Percentiles rank a stretch among this genome's conserved stretches.
These are phyloP conservation scores for Claviceps paspali DNA, from an alignment of 2,329 filamentous ascomycete genomes.

Conservation along the genomic window DNA sequence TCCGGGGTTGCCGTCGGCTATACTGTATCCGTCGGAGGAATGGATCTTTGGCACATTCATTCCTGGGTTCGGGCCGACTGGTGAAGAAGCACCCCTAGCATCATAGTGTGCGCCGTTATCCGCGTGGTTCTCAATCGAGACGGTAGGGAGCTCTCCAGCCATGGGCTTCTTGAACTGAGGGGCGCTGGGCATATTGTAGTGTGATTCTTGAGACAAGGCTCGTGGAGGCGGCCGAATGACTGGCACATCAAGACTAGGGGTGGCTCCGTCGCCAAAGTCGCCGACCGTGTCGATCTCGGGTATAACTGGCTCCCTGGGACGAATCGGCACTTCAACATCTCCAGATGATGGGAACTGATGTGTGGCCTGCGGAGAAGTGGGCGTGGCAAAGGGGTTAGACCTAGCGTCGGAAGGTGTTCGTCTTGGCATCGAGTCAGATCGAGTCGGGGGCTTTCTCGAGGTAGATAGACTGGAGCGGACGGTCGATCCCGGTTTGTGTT, in stretches of 20 bases:
- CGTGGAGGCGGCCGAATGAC: slow-evolving; percentile 16
- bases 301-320: slow-evolving; percentile 20
- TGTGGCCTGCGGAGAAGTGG: slow-evolving; percentile 15
- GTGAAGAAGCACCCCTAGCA: too few species aligned
- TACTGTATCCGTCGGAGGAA: slow-evolving; percentile 11
- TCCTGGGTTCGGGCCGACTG: too few species aligned
- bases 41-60: slow-evolving; percentile 19
- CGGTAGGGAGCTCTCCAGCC: slow-evolving; percentile 6
- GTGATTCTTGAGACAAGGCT: slow-evolving; percentile 15
- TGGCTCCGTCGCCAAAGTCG: slow-evolving; percentile 13
- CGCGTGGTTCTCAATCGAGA: slow-evolving; percentile 5
- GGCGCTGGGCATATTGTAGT: slow-evolving; percentile 11
- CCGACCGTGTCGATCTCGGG: slow-evolving; percentile 23
- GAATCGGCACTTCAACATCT: slow-evolving; percentile 13
- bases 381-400: slow-evolving; percentile 21
- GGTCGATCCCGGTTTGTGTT: slow-evolving; percentile 19
- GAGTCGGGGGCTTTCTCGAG: slow-evolving; percentile 17
- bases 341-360: slow-evolving; percentile 9
- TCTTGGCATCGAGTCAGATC: slow-evolving; percentile 29
- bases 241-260: slow-evolving; percentile 12
- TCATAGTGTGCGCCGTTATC: slow-evolving; percentile 10
- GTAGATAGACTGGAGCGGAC: slow-evolving; percentile 10
- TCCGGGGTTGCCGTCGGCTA: neutral
- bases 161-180: slow-evolving; percentile 8
- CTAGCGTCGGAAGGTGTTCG: slow-evolving; percentile 19